Base-by-base conservation (phyloP, 495 filamentous ascomycete genomes). In the Neurospora sp. region DNA sequence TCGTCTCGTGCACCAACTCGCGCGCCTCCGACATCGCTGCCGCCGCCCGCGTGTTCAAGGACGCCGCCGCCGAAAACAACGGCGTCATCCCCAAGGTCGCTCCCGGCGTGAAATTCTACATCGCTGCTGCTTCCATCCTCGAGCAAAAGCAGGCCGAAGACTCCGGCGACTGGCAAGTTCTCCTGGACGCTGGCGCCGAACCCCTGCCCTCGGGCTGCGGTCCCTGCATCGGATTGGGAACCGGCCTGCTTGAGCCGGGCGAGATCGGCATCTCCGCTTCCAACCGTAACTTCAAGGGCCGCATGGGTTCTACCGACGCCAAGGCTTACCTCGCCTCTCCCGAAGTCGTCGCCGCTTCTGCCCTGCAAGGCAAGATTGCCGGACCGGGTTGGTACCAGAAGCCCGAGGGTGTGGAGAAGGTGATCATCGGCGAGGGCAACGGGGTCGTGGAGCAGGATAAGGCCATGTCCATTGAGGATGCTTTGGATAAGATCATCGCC, bases 241-340 rank as follows among this genome's bases (percentile, higher is more conserved):
- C 89, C 1, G 94, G 95, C 9, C 85, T 97, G 0, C 86, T 98
- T 0, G 91, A 97, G 77, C 87, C 89, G 10, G 93, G 92, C 3
- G 93, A 97, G 82, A 90, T 95, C 38, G 94, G 95, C n/a, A 96
- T 97, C 77, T 90, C 87, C 74, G 92, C 93, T 0, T 90, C 87
- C 69, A 97, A 98, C 84, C 89, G 95, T 22, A 97, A 97, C 81
- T 97, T 97, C 85, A 94, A 96, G 82, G 94, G 93, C 0, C 89
- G 95, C 27, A 97, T 97, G 94, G 94, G 95, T 4, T 89, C 86
- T 7, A 89, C 86, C 8, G 89, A 94, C 6, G 93, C 94, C 0
- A 91, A 93, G 74, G 93, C 94, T 0, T 98, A 98, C 79, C 89
- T 99, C 3, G 92, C 90, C 9, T 94, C 90, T 73, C 95, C 96